Conservation (phyloP, 169 alveolate genomes). For the Miamiensis avidus region DNA sequence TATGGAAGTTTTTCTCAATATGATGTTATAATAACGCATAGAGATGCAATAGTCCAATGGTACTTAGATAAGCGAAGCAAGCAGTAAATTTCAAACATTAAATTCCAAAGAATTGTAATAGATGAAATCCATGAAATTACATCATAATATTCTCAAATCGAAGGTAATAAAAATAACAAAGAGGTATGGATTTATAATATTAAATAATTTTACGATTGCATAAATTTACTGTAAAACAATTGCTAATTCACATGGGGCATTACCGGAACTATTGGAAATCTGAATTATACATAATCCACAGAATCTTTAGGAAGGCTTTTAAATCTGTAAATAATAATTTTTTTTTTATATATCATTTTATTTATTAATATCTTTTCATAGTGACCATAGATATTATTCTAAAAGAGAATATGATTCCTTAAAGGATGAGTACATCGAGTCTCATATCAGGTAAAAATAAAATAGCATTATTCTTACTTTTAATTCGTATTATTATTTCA, state of each 20-base stretch:
- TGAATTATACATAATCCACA: background rate
- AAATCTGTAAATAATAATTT: background rate
- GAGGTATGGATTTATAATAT: background rate
- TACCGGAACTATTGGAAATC: conserved; percentile 8
- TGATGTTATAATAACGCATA: conserved; percentile 4
- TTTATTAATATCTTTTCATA: background rate
- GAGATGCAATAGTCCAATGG: background rate
- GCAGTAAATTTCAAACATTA: background rate
- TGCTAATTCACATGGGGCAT: conserved; percentile 9
- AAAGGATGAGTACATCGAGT: background rate
- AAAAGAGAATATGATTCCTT: background rate
- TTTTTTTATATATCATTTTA: no score
- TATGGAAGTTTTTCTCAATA: background rate
- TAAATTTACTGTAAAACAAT: background rate
- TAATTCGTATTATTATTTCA: no score
- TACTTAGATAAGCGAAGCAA: background rate
- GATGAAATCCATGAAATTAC: conserved; percentile 28
- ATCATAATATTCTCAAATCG: background rate
- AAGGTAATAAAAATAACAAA: background rate
- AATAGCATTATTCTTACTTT: background rate
- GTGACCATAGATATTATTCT: background rate
- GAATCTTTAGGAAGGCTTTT: conserved; percentile 1
- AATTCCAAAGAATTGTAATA: conserved; percentile 2
- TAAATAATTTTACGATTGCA: background rate
- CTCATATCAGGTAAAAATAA: background rate